Conservation (phyloP, 345 rosid genomes). For the Eucalyptus sideroxylon region DNA sequence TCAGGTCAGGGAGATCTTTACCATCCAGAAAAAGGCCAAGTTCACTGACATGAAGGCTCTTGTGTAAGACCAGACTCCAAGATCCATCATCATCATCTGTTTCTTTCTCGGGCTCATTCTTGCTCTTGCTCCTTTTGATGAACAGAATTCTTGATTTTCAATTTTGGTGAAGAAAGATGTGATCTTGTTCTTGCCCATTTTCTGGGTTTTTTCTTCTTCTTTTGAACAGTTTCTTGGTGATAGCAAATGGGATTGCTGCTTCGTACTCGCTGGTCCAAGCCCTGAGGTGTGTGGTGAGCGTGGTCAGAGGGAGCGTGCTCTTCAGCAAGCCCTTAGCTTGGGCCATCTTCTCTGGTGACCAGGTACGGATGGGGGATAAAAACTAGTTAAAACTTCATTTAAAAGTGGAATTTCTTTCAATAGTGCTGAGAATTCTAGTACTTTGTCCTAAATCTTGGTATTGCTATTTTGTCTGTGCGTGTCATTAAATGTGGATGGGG, state of each 20-base stretch:
- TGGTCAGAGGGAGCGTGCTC: conserved; percentile 52
- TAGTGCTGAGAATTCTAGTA: background rate
- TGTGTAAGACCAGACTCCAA: conserved; percentile 37
- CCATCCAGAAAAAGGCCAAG: conserved; percentile 58
- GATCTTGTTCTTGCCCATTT: background rate
- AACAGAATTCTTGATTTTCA: background rate
- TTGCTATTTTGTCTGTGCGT: background rate
- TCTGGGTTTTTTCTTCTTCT: background rate
- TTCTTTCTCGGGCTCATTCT: background rate
- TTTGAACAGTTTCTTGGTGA: conserved; percentile 62
- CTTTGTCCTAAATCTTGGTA: background rate
- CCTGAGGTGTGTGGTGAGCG: conserved; percentile 60
- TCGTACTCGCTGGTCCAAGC: conserved; percentile 65
- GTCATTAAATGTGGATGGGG: background rate
- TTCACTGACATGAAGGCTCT: conserved; percentile 93
- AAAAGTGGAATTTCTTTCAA: background rate
- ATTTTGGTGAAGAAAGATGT: background rate
- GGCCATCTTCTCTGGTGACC: conserved; percentile 83
- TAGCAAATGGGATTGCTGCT: conserved; percentile 59
- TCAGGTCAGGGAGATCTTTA: conserved; percentile 63
- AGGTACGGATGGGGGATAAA: conserved; percentile 18
- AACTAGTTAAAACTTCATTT: background rate
- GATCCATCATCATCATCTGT: background rate
- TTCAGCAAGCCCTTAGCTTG: conserved; percentile 74
- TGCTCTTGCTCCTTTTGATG: background rate